A percentile compares a stretch with the other conserved stretches of the same genome.
Evolutionary conservation across 2,329 filamentous ascomycete species (phyloP).

Genomic region (Tolypocladium paradoxum): DNA sequence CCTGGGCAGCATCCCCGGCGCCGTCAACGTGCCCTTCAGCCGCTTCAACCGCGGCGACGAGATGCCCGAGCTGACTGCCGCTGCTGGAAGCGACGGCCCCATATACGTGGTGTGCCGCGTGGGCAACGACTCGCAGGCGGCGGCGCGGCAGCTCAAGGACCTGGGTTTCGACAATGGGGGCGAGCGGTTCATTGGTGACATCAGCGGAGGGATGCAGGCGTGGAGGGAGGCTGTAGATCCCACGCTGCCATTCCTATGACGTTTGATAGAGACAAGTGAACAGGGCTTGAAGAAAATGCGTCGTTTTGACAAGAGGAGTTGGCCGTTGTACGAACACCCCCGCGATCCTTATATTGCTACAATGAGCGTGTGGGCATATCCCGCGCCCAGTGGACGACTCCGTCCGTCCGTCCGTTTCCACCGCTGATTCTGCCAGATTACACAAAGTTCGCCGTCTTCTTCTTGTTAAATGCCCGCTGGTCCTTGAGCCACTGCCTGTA

Average conservation of each 20-base stretch:
- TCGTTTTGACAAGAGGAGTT: slow-evolving; percentile 16
- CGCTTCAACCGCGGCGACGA: slow-evolving; percentile 40
- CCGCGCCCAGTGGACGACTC: slow-evolving; percentile 3
- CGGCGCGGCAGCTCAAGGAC: slow-evolving; percentile 54
- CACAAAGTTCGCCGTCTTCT: slow-evolving; percentile 63
- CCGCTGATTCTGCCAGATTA: slow-evolving; percentile 18
- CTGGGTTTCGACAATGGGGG: slow-evolving; percentile 41
- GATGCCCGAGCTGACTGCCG: slow-evolving; percentile 5
- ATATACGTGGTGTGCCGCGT: slow-evolving; percentile 65
- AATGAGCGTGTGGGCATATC: slow-evolving; percentile 2
- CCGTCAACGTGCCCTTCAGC: slow-evolving; percentile 55
- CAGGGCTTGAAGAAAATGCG: background rate
- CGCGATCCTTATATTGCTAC: slow-evolving; percentile 4
- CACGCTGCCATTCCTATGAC: slow-evolving; percentile 41
- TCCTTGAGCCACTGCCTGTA: slow-evolving; percentile 97
- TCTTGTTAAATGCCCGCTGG: slow-evolving; percentile 92
- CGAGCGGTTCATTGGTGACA: slow-evolving; percentile 54
- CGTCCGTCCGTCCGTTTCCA: background rate
- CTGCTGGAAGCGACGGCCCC: slow-evolving; percentile 27
- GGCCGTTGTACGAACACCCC: slow-evolving; percentile 12
- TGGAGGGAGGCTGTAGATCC: slow-evolving; percentile 62
- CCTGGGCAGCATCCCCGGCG: slow-evolving; percentile 64
- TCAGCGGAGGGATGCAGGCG: slow-evolving; percentile 58
- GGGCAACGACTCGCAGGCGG: slow-evolving; percentile 70
- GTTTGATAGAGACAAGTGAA: background rate